These are phyloP conservation scores for Cercospora citrullina DNA, from an alignment of 2,329 filamentous ascomycete genomes.

Conservation along the genomic window DNA sequence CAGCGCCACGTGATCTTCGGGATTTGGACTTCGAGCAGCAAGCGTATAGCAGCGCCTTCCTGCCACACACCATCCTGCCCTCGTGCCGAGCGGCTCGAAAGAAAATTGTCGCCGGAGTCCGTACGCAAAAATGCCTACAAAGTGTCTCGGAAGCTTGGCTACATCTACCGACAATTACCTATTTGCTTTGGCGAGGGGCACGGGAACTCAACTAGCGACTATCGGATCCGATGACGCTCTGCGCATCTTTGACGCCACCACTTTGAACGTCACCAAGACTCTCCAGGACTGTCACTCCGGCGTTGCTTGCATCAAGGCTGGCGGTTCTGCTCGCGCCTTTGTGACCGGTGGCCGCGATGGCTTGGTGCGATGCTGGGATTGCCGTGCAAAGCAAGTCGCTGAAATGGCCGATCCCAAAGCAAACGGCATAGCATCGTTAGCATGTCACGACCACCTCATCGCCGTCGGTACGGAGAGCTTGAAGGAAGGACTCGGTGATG, in stretches of 20 bases:
- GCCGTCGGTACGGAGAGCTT: conserved; percentile 68
- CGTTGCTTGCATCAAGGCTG: conserved; percentile 59
- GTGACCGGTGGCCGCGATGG: conserved; percentile 74
- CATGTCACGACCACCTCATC: conserved; percentile 61
- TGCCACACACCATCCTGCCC: not conserved
- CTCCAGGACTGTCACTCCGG: conserved; percentile 60
- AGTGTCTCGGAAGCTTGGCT: conserved; percentile 12
- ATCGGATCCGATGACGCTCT: conserved; percentile 72
- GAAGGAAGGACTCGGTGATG: conserved; percentile 42
- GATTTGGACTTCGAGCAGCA: not conserved
- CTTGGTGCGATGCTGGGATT: conserved; percentile 47
- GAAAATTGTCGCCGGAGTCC: not conserved
- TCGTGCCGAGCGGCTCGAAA: not conserved
- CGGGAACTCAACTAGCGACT: conserved; percentile 51
- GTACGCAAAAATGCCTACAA: conserved; percentile 6
- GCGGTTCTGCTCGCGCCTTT: conserved; percentile 47
- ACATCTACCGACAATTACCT: conserved; percentile 49
- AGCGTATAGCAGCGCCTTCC: not conserved
- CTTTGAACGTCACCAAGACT: conserved; percentile 54
- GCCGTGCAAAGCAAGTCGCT: conserved; percentile 23
- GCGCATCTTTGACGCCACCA: conserved; percentile 62
- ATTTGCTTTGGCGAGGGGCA: conserved; percentile 53
- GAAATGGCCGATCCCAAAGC: conserved; percentile 46
- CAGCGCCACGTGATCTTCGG: not conserved
- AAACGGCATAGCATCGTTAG: conserved; percentile 64